phyloP scores from a whole-genome alignment of 2,329 filamentous ascomycete species.

The Cytospora schulzeri region DNA sequence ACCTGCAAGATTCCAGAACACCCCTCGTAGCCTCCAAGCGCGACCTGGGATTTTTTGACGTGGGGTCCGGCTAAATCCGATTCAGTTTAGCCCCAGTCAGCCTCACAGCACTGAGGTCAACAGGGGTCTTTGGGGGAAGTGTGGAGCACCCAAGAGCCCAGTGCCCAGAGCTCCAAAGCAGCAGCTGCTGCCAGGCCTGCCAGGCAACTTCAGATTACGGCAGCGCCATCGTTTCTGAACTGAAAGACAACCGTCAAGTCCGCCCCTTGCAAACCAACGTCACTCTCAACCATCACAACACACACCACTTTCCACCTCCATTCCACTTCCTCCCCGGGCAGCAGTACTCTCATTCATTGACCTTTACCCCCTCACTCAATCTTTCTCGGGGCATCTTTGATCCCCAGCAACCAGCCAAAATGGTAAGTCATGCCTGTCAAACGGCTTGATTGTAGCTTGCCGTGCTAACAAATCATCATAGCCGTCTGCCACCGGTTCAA shows the following conservation, averaged over 20 bases:
- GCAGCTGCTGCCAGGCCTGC: slow-evolving; percentile 3
- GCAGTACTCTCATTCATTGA: slow-evolving; percentile 36
- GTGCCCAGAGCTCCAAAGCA: not conserved
- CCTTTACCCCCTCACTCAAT: not conserved
- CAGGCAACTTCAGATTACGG: slow-evolving; percentile 29
- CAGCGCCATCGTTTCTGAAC: slow-evolving; percentile 18
- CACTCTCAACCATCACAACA: slow-evolving; percentile 15
- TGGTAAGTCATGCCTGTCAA: slow-evolving; percentile 40
- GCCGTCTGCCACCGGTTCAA: slow-evolving; percentile 91
- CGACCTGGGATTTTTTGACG: slow-evolving; percentile 20
- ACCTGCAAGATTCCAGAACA: slow-evolving; percentile 12
- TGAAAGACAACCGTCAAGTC: slow-evolving; percentile 15
- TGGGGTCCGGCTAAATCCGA: slow-evolving; percentile 10
- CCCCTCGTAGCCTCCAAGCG: slow-evolving; percentile 11
- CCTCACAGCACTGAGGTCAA: not conserved
- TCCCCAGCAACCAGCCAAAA: slow-evolving; percentile 37
- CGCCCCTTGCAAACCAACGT: slow-evolving; percentile 14
- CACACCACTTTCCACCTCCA: not conserved
- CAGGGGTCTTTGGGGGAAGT: not conserved
- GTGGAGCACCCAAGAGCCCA: slow-evolving; percentile 1
- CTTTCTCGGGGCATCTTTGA: slow-evolving; percentile 14
- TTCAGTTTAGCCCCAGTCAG: slow-evolving; percentile 19
- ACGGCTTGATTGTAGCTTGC: slow-evolving; percentile 23
- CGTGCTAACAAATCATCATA: slow-evolving; percentile 54
- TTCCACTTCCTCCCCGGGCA: slow-evolving; percentile 31